Percentiles rank a stretch among this genome's conserved stretches.
phyloP scores from a whole-genome alignment of 139 green algal genomes.

The Monoraphidium neglectum region DNA sequence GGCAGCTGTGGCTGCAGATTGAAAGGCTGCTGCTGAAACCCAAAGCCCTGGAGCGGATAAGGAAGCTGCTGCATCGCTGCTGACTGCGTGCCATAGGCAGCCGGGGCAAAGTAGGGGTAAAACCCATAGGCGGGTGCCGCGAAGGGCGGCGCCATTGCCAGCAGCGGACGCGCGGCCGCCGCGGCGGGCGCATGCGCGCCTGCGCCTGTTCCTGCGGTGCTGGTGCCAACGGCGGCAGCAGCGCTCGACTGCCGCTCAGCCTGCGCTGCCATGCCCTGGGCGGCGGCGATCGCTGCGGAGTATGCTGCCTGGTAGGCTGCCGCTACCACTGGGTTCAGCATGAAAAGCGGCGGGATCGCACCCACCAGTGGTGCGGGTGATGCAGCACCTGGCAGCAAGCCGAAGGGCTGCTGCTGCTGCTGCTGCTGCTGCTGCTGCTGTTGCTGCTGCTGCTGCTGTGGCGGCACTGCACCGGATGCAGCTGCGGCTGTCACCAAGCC shows the following conservation, averaged over 20 bases:
- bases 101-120: no score
- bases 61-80: no score
- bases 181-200: neutral
- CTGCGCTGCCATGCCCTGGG: neutral
- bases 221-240: neutral
- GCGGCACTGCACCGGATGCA: neutral
- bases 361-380: neutral
- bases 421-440: neutral
- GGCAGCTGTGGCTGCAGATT: neutral
- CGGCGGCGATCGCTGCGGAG: constrained; percentile 36
- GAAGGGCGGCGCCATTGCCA: no score
- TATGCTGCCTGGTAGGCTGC: constrained; percentile 56
- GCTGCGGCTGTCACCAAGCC: no score
- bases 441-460: neutral
- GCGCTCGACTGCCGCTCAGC: neutral
- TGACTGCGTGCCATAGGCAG: constrained; percentile 9
- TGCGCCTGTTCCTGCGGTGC: neutral
- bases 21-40: constrained; percentile 16
- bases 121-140: no score
- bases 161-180: no score
- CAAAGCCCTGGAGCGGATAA: neutral
- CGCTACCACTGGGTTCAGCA: constrained; percentile 18
- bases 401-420: neutral
- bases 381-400: neutral
- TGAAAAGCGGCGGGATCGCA: neutral